Percentiles rank a stretch among this genome's conserved stretches.
phyloP scores from a whole-genome alignment of 805 yeast genomes.

The Clavispora asparagi region DNA sequence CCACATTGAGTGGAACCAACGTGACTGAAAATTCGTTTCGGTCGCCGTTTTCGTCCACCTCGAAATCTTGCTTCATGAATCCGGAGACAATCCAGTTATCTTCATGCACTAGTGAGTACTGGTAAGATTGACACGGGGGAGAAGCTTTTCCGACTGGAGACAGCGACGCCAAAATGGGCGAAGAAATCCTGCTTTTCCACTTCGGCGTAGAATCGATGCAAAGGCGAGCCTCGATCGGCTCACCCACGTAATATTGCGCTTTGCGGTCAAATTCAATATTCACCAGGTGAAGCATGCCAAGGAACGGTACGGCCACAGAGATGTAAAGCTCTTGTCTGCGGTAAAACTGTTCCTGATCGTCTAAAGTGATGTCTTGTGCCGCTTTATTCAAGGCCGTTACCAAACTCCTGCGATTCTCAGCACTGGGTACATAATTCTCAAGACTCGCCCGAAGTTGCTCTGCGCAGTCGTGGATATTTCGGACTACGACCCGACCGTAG shows the following conservation, averaged over 20 bases:
- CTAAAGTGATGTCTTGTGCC: background rate
- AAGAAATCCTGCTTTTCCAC: constrained; percentile 28
- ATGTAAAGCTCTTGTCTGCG: constrained; percentile 30
- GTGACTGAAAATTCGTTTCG: constrained; percentile 32
- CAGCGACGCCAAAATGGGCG: constrained; percentile 7
- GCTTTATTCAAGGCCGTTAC: background rate
- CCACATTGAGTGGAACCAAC: constrained; percentile 71
- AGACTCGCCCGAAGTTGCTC: constrained; percentile 11
- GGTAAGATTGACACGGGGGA: constrained; percentile 3
- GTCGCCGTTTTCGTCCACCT: constrained; percentile 20
- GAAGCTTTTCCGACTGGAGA: constrained; percentile 5
- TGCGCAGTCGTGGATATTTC: constrained; percentile 16
- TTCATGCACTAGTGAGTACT: constrained; percentile 44
- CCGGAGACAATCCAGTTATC: constrained; percentile 87
- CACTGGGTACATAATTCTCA: constrained; percentile 5
- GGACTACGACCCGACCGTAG: constrained; percentile 13
- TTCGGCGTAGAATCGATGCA: constrained; percentile 38
- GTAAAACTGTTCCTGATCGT: background rate
- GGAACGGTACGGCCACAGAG: constrained; percentile 57
- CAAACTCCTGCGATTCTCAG: constrained; percentile 8
- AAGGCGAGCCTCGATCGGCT: constrained; percentile 47
- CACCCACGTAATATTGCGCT: constrained; percentile 54
- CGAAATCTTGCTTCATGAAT: constrained; percentile 48
- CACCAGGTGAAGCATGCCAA: constrained; percentile 56
- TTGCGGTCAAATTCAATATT: constrained; percentile 38